Base-by-base conservation (phyloP, 108 stramenopile genomes). In the Pseudonitzschia multiseries region DNA sequence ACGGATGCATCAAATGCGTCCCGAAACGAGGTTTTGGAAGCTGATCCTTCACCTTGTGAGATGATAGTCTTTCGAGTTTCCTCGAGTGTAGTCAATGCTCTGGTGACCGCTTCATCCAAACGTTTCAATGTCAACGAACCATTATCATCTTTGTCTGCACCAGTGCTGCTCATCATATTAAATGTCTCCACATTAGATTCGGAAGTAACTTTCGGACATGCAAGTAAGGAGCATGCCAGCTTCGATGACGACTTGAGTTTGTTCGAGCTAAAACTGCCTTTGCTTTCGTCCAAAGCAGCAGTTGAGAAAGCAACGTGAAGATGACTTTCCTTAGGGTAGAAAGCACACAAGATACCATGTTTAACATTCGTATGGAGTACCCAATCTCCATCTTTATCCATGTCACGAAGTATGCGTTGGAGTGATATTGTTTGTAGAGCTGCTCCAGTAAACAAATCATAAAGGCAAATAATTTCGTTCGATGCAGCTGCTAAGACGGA, bases 1-100 rank as follows among this genome's bases (percentile, higher is more conserved):
- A 72, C 71, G 33, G 61, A 59, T 36, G 28, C 57, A 27, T 78
- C 71, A 62, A 66, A 78, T 10, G 66, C 71, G n/a, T 78, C 71
- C 8, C 67, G 61, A 51, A 78, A 72, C 9, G 66, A 67, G 15
- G 8, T 20, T 5, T 48, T 48, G 46, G 18, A 14, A 18, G 18
- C 12, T 14, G 52, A 20, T 29, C 41, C 59, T 31, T 26, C 67
- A 1, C 27, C 59, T 44, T 68, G 24, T 9, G 57, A 71, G 0
- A 42, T 32, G 54, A 60, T 15, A 3, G 29, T 68, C 50, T 40
- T 32, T 17, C 70, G 66, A 33, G 66, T 57, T 24, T 40, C 4
- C 18, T 72, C 71, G 21, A 78, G 71, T 26, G 65, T 32, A 14
- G 33, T 17, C 15, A 78, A 32, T 0, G 53, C 71, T 27, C 41